phyloP scores from a whole-genome alignment of 768 basidiomycete genomes.

The Rhizopogon sp. region DNA sequence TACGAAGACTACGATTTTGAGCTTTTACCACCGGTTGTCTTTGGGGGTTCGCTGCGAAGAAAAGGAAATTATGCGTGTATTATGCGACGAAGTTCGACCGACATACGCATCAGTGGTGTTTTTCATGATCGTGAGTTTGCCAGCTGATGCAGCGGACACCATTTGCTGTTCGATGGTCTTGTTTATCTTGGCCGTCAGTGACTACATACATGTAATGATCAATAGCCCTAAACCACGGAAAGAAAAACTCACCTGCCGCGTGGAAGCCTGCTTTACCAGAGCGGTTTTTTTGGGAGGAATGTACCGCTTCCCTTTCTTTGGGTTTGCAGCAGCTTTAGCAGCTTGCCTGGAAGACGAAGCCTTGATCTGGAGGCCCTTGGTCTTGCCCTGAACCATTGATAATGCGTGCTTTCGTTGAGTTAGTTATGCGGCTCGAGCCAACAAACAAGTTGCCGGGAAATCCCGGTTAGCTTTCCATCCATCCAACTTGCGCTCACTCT shows the following conservation, averaged over 20 bases:
- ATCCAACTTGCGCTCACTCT: slow-evolving; percentile 5
- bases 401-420: neutral
- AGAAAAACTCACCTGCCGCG: slow-evolving; percentile 59
- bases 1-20: neutral
- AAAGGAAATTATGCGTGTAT: neutral
- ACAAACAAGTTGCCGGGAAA: neutral
- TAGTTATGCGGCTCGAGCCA: slow-evolving; percentile 1
- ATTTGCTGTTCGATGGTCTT: slow-evolving; percentile 89
- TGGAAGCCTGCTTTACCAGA: slow-evolving; percentile 67
- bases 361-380: slow-evolving; percentile 70
- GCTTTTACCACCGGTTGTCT: neutral
- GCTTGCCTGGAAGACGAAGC: slow-evolving; percentile 49
- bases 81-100: neutral
- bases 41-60: slow-evolving; percentile 15
- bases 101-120: slow-evolving; percentile 36
- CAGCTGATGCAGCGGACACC: slow-evolving; percentile 82
- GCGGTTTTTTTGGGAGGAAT: slow-evolving; percentile 79
- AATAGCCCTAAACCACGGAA: neutral
- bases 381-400: slow-evolving; percentile 79
- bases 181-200: slow-evolving; percentile 86
- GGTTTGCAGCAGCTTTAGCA: slow-evolving; percentile 59
- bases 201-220: slow-evolving; percentile 33
- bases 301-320: slow-evolving; percentile 75
- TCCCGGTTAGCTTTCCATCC: slow-evolving; percentile 5
- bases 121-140: slow-evolving; percentile 93